Evolutionary conservation across 768 basidiomycete genomes (phyloP).

Genomic region (Calocera viscosa): DNA sequence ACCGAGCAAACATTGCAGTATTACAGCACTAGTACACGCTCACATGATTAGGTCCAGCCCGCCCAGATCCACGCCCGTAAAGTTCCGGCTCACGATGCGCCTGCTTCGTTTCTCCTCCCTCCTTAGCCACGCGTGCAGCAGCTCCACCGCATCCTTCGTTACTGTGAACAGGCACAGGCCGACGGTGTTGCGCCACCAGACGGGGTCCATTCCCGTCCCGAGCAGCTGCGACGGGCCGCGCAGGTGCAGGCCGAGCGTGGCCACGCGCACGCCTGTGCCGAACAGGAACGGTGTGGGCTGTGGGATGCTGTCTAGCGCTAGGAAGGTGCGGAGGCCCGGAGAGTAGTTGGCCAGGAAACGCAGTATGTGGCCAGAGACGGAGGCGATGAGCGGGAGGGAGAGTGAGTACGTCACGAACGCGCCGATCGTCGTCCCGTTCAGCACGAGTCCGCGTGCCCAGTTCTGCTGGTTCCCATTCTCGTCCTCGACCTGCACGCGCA

Average conservation of each 20-base stretch:
- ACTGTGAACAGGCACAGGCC: conserved; percentile 20
- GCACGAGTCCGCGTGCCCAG: background rate
- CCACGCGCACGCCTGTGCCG: background rate
- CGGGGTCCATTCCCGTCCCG: conserved; percentile 18
- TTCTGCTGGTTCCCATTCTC: conserved; percentile 7
- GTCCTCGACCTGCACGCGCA: conserved; percentile 6
- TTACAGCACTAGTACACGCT: background rate
- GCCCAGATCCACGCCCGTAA: conserved; percentile 4
- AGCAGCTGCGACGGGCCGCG: background rate
- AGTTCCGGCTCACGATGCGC: conserved; percentile 5
- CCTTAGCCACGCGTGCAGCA: conserved; percentile 10
- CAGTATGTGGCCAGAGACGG: background rate
- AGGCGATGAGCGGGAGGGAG: conserved; percentile 3
- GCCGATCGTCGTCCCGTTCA: background rate
- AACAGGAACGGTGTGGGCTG: background rate
- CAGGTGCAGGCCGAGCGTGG: background rate
- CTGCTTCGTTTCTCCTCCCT: conserved; percentile 5
- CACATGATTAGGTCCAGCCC: conserved; percentile 13
- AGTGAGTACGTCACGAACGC: background rate
- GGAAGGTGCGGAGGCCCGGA: background rate
- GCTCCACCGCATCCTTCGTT: conserved; percentile 13
- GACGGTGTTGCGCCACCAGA: conserved; percentile 22
- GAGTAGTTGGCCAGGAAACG: background rate
- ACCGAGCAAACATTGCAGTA: too few species aligned
- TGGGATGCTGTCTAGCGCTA: background rate